Evolutionary conservation across 441 rosid species (phyloP).

Genomic region (Adansonia madagascariensis): DNA sequence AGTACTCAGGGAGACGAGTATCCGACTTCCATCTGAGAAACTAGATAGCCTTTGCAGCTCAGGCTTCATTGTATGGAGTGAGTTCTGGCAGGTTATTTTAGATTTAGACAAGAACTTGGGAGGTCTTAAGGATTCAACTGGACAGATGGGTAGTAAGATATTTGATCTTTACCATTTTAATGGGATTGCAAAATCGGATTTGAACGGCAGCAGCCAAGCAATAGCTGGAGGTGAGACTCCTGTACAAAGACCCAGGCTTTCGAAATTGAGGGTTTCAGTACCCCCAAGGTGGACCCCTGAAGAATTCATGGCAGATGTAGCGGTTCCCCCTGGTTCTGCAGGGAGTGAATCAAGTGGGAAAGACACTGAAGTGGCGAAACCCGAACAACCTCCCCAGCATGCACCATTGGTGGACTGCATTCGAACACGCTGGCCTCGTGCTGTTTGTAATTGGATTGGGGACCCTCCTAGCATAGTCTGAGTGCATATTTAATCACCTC

Average conservation of each 20-base stretch:
- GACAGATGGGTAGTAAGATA: constrained; percentile 93
- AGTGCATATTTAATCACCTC: constrained; percentile 28
- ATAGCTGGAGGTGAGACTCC: constrained; percentile 57
- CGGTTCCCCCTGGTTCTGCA: constrained; percentile 44
- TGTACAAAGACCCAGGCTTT: constrained; percentile 87
- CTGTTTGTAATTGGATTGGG: constrained; percentile 85
- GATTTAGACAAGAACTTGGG: constrained; percentile 77
- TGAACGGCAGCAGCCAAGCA: constrained; percentile 67
- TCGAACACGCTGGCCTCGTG: constrained; percentile 94
- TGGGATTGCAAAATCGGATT: constrained; percentile 92
- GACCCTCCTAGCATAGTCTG: constrained; percentile 96
- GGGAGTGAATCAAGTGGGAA: constrained; percentile 43
- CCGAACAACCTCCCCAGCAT: constrained; percentile 73
- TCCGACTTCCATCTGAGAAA: constrained; percentile 71
- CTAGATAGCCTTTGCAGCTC: constrained; percentile 69
- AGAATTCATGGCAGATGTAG: constrained; percentile 79
- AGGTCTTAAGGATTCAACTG: constrained; percentile 87
- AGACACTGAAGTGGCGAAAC: constrained; percentile 62
- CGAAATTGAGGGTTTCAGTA: constrained; percentile 83
- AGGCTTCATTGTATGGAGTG: constrained; percentile 94
- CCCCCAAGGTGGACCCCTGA: constrained; percentile 99
- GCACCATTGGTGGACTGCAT: constrained; percentile 94
- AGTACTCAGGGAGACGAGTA: constrained; percentile 62
- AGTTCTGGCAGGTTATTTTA: constrained; percentile 89
- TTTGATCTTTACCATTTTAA: constrained; percentile 94